Conservation (phyloP, 2,329 filamentous ascomycete genomes). For the Thelonectria olida region DNA sequence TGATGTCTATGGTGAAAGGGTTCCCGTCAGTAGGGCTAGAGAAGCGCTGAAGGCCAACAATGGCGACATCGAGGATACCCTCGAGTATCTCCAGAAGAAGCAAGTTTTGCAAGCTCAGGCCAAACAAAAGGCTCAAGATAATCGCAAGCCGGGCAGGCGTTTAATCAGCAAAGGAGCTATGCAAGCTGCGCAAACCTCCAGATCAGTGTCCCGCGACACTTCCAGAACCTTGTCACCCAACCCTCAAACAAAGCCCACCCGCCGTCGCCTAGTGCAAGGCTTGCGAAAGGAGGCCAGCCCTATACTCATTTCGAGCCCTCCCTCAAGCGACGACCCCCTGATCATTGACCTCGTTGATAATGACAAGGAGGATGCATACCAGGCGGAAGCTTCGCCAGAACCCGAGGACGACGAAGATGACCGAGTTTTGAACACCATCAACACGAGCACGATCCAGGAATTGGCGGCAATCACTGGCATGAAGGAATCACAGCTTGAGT, state of each 20-base stretch:
- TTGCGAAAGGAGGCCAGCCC: constrained; percentile 42
- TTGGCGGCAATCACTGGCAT: constrained; percentile 84
- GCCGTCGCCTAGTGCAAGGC: constrained; percentile 51
- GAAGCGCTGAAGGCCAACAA: constrained; percentile 45
- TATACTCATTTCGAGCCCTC: constrained; percentile 26
- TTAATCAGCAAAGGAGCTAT: constrained; percentile 44
- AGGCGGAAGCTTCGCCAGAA: constrained; percentile 46
- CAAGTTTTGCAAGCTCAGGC: constrained; percentile 12
- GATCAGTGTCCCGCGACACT: constrained; percentile 22
- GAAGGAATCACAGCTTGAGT: constrained; percentile 73
- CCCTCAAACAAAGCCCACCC: constrained; percentile 44
- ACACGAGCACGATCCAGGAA: constrained; percentile 77
- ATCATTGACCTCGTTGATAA: constrained; percentile 50
- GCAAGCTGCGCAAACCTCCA: constrained; percentile 28
- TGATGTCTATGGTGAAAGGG: constrained; percentile 45
- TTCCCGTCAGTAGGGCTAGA: constrained; percentile 43
- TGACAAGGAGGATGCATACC: constrained; percentile 53
- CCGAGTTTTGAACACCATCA: constrained; percentile 81
- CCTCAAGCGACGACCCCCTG: constrained; percentile 47
- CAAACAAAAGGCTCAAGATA: no score
- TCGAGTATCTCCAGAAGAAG: constrained; percentile 42
- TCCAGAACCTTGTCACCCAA: constrained; percentile 38
- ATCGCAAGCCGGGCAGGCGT: constrained; percentile 42
- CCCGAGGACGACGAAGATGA: constrained; percentile 46
- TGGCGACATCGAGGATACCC: constrained; percentile 49